Evolutionary conservation across 768 basidiomycete genomes (phyloP), one percentile per base, ranked within the genome.

Genomic region (Daedalea quercina): DNA sequence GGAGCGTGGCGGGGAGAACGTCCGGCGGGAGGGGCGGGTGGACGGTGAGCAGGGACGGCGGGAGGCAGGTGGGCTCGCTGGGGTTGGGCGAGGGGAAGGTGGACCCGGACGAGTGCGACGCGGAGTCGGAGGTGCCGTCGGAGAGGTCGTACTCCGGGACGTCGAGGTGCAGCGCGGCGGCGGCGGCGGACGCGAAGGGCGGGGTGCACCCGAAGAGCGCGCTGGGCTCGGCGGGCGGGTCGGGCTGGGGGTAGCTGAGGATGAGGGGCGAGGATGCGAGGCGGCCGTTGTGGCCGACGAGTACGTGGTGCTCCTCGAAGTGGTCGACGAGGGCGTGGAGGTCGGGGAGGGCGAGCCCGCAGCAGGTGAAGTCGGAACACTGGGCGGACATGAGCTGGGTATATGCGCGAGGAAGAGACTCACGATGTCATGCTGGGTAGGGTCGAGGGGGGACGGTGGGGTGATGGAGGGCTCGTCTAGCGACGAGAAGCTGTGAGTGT

Each of bases 311-410:
- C 57, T 72, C 70, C 56, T 79, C 78, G 47, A 76, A 76, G 55
- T 80, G 81, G 56, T 76, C 74, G 49, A 80, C 67, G 19, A 79
- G 69, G 35, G 70, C 72, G 58, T 80, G 79, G 35, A 79, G 66
- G 64, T 77, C 75, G 4, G 70, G 59, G 26, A 78, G 72, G 20
- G 66, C 62, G 42, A 70, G 65, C 40, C 72, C 74, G 57, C 79
- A 79, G 57, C 80, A 79, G 28, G 68, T 69, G 59, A 76, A 79
- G 66, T 79, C 66, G 35, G 69, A 66, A 54, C 73, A 75, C 70
- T 73, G 51, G 19, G 19, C 9, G 46, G 3, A 35, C 22, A 31
- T 51, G 23, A 51, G 35, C n/a, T 28, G 25, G 7, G 25, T 17
- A 24, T 8, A 7, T 23, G 25, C 12, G n/a, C 7, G 7, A 47